Evolutionary conservation across 1,139 yeast genomes (phyloP), one percentile per base, ranked within the genome.

Genomic region (Candida albicans): DNA sequence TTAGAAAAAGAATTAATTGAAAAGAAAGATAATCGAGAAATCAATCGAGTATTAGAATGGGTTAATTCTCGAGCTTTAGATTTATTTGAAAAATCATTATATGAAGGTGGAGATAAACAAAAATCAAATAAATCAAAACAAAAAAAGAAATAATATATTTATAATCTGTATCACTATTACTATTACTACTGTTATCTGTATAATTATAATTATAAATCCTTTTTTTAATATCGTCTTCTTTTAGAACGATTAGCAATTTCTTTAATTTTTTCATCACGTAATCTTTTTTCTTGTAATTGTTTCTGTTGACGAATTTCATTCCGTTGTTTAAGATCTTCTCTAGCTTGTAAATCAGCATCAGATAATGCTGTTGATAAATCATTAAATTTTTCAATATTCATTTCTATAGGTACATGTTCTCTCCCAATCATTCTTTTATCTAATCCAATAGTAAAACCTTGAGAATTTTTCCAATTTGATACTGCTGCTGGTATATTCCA

Each of bases 381-480:
- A 2, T 81, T 75, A 57, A 87, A 83, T 42, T 82, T 82, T 40
- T 68, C 64, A 14, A 83, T 70, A 57, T 81, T 87, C 34, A 86
- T 67, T 14, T 67, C 67, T 0, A 26, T 52, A 12, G 46, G 47
- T 2, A 64, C 68, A 1, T 81, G 82, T 49, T 77, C 81, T 8
- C 84, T 65, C 2, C 74, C 83, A 4, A 84, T 79, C 50, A 86
- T 70, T 47, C 98, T 70, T 57, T 87, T 86, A 45, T 90, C 96
- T 37, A 93, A 64, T 0, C 87, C 82, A 39, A 91, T 84, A 1
- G 96, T 82, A 60, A 84, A 90, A 3, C 99, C 98, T 52, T 87
- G 86, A 24, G 93, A 89, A 61, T 93, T 93, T 62, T 91, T 91
- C 99, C 99, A 93, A 61, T 89, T 90, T 1, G 98, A 91, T 1